These are phyloP conservation scores for Hamamelis virginiana DNA, from an alignment of 164 flowering plant species.

Conservation along the genomic window DNA sequence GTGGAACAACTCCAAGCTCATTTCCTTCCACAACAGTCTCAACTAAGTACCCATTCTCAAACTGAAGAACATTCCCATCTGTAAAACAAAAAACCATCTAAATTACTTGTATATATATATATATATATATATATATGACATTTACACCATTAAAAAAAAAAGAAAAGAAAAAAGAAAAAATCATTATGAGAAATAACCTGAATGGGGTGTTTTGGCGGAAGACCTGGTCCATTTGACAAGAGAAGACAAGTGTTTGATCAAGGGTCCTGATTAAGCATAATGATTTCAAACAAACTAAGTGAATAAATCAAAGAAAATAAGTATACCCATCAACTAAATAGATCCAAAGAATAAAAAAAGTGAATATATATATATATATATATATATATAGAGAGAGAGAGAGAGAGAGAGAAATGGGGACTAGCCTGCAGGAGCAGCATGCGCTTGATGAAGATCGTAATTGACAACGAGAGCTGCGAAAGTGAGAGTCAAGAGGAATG, in stretches of 20 bases:
- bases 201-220: conserved; percentile 60
- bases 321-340: conserved; percentile 13
- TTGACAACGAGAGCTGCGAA: conserved; percentile 25
- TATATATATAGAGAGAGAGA: no score
- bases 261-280: conserved; percentile 47
- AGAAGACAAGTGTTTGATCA: conserved; percentile 73
- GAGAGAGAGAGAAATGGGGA: conserved; percentile 1
- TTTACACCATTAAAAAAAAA: neutral
- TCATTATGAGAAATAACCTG: conserved; percentile 40
- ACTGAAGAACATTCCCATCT: conserved; percentile 84
- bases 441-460: conserved; percentile 41
- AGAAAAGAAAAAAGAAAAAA: neutral
- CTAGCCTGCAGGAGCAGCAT: conserved; percentile 74
- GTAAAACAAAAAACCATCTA: conserved; percentile 14
- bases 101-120: neutral
- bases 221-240: conserved; percentile 76
- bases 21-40: conserved; percentile 93
- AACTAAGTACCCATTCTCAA: conserved; percentile 88
- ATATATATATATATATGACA: neutral
- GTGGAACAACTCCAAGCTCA: conserved; percentile 81
- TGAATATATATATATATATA: no score
- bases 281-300: neutral
- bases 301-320: neutral
- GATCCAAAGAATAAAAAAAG: conserved; percentile 6
- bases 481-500: conserved; percentile 29